Evolutionary conservation across 225 moss, liverwort and hornwort species (phyloP).

Genomic region (Rhytidiadelphus loreus): DNA sequence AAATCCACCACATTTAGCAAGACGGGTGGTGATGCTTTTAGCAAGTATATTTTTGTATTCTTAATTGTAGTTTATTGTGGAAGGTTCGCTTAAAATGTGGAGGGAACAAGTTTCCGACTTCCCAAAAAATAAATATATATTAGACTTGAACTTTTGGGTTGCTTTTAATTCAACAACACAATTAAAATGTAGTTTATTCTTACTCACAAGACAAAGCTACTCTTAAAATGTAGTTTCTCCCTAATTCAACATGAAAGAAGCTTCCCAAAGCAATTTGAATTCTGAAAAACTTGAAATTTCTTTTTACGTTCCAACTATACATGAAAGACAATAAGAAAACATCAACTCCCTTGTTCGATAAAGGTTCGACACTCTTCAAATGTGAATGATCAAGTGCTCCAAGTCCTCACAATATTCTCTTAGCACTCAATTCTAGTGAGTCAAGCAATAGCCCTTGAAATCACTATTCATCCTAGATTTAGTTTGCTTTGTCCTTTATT

Average conservation of each 20-base stretch:
- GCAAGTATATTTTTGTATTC: no score
- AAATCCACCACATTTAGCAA: no score
- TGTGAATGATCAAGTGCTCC: neutral
- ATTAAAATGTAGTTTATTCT: neutral
- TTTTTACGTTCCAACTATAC: accelerated
- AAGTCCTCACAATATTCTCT: neutral
- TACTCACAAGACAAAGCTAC: neutral
- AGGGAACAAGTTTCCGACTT: no score
- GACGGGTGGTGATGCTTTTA: no score
- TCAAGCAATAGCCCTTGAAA: no score
- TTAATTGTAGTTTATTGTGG: no score
- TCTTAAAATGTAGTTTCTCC: neutral
- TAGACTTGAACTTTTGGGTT: no score
- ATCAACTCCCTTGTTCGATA: accelerated
- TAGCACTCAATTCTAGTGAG: neutral
- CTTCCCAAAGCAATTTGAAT: accelerated
- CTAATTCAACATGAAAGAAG: neutral
- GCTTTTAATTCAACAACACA: no score
- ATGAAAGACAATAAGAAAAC: neutral
- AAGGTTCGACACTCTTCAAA: no score
- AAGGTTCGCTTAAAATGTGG: no score
- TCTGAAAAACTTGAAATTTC: neutral
- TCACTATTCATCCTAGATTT: neutral
- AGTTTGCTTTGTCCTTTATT: neutral
- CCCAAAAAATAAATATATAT: no score